Evolutionary conservation across 1,139 yeast species (phyloP).

Genomic region (Keqinozyma sinolaborantium): DNA sequence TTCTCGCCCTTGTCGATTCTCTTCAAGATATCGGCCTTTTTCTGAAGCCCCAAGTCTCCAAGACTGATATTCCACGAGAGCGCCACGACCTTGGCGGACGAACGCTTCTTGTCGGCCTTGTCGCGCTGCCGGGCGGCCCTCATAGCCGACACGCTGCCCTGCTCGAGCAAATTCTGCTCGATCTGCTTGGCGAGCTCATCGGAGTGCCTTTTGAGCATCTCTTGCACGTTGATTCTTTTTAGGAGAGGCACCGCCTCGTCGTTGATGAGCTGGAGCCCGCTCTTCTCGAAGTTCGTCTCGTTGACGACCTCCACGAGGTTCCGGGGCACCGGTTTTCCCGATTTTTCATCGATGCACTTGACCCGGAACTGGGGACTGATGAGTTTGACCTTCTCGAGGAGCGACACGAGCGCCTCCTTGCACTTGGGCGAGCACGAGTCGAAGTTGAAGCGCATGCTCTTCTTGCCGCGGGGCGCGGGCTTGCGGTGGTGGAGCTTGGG

Average conservation of each 20-base stretch:
- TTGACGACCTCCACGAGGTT: slow-evolving; percentile 31
- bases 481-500: too few relatives aligned
- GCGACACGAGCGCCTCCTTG: slow-evolving; percentile 26
- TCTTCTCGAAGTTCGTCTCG: slow-evolving; percentile 20
- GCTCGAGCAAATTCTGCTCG: slow-evolving; percentile 28
- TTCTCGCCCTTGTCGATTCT: slow-evolving; percentile 31
- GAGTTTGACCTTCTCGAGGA: slow-evolving; percentile 25
- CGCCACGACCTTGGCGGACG: slow-evolving; percentile 31
- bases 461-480: slow-evolving; percentile 1
- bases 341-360: slow-evolving; percentile 20
- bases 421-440: slow-evolving; percentile 19
- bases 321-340: slow-evolving; percentile 17
- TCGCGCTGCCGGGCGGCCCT: slow-evolving; percentile 25
- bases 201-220: slow-evolving; percentile 32
- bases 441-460: slow-evolving; percentile 12
- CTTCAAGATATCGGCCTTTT: slow-evolving; percentile 29
- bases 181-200: slow-evolving; percentile 30
- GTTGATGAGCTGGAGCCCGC: slow-evolving; percentile 28
- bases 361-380: slow-evolving; percentile 22
- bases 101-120: slow-evolving; percentile 32
- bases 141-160: slow-evolving; percentile 33
- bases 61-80: slow-evolving; percentile 39
- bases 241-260: slow-evolving; percentile 24
- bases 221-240: slow-evolving; percentile 21
- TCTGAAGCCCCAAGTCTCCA: slow-evolving; percentile 39